Percentiles rank a stretch among this genome's conserved stretches.
Conservation (phyloP, 495 filamentous ascomycete genomes). For the Tuber melanosporum region DNA sequence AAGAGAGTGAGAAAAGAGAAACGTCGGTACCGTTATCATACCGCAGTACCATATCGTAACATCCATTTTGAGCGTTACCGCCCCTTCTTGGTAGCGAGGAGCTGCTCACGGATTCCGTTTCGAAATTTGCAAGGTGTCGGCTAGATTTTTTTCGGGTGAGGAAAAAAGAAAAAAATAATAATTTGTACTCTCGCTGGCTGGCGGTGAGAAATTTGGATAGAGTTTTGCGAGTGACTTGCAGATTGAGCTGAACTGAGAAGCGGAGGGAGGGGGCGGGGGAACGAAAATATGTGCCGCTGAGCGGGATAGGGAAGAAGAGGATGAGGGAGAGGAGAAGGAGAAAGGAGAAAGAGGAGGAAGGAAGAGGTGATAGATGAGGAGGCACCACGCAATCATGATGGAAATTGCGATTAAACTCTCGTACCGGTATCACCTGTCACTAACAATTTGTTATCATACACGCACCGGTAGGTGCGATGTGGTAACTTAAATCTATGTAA, state of each 20-base stretch:
- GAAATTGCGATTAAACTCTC: background rate
- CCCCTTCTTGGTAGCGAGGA: background rate
- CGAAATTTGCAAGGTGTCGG: background rate
- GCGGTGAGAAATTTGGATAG: background rate
- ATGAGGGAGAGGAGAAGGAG: background rate
- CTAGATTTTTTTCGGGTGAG: background rate
- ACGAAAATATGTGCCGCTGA: background rate
- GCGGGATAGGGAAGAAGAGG: background rate
- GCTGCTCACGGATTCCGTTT: background rate
- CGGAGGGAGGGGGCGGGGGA: background rate
- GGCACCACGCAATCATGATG: background rate
- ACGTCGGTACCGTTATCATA: background rate
- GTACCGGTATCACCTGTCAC: background rate
- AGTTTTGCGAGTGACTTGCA: background rate
- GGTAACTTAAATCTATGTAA: background rate
- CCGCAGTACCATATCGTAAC: background rate
- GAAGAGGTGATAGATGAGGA: background rate
- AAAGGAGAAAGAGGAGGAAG: background rate
- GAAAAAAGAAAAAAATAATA: background rate
- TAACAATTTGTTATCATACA: background rate
- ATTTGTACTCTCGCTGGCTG: background rate
- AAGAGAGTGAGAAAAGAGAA: background rate
- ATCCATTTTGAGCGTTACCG: background rate
- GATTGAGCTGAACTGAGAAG: background rate
- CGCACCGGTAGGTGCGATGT: background rate